Evolutionary conservation across 148 eudicot species (phyloP), one percentile per base, ranked within the genome.

Genomic region (Rhododendron mucronatum): DNA sequence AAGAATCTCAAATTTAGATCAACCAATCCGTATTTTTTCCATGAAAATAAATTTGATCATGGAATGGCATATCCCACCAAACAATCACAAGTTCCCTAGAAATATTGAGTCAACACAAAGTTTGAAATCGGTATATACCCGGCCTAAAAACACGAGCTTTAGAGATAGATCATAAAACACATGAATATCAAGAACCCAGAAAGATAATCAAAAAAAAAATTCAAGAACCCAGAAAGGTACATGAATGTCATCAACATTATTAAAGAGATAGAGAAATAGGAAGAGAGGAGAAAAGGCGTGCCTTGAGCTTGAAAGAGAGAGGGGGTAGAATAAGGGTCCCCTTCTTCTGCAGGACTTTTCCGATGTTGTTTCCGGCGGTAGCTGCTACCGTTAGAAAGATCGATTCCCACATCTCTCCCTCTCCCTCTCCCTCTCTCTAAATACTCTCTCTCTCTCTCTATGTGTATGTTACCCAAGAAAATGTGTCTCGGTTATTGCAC

Each of bases 301-400:
- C 95, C 95, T 93, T 93, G 88, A 93, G 89, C 89, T 93, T 93
- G 87, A 93, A 89, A 47, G 95, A 93, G 83, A 93, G 91, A 77
- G 95, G 95, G 30, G 95, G 95, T 28, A 93, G 91, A 89, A 91
- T 90, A 74, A 91, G 86, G 65, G 95, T 91, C 89, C 95, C 95
- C 74, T 93, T 93, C 63, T 93, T 93, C 93, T 93, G 95, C 48
- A 93, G 90, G 28, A 93, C 92, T 88, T 93, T 93, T 33, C 95
- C 95, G 88, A 93, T 93, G 89, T 93, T 91, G 84, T 93, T 93
- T 5, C 95, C 95, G 82, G 95, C 95, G 41, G 95, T 91, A 37
- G 93, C 95, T 28, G 92, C 95, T 13, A 93, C 63, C 86, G 95
- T 93, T 47, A 93, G 88, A 78, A 84, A 88, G 83, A 93, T 90